These are phyloP conservation scores for Prunus padus DNA, from an alignment of 306 rosid genomes.

Conservation along the genomic window DNA sequence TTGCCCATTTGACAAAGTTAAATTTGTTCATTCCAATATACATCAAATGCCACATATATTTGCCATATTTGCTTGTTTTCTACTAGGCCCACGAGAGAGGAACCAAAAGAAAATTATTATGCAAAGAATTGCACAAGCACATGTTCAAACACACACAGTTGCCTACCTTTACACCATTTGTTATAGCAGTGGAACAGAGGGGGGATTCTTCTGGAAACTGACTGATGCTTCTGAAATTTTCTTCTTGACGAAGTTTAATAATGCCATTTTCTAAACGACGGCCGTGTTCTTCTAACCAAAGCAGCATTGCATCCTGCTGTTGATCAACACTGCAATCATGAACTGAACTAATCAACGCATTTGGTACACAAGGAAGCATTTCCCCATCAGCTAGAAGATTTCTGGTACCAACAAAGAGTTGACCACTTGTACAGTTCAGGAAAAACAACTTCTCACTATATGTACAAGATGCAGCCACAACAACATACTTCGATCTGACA, in stretches of 20 bases:
- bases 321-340: conserved; percentile 36
- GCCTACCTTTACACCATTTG: conserved; percentile 78
- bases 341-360: conserved; percentile 45
- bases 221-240: conserved; percentile 44
- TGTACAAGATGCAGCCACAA: conserved; percentile 63
- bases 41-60: neutral
- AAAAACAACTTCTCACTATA: conserved; percentile 51
- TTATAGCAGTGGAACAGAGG: conserved; percentile 66
- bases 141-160: neutral
- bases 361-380: conserved; percentile 84
- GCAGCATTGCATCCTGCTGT: conserved; percentile 81
- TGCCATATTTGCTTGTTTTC: conserved; percentile 6
- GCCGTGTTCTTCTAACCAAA: conserved; percentile 91
- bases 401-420: conserved; percentile 72
- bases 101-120: neutral
- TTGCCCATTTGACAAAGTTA: neutral
- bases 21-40: conserved; percentile 10
- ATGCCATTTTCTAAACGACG: conserved; percentile 67
- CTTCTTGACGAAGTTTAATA: conserved; percentile 58
- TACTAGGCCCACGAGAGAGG: neutral
- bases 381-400: conserved; percentile 45
- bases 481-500: conserved; percentile 45
- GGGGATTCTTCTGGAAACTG: conserved; percentile 80
- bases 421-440: conserved; percentile 67
- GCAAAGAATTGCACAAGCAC: neutral